Evolutionary conservation across 2,329 filamentous ascomycete species (phyloP).

Genomic region (Raffaelea ambrosiae): DNA sequence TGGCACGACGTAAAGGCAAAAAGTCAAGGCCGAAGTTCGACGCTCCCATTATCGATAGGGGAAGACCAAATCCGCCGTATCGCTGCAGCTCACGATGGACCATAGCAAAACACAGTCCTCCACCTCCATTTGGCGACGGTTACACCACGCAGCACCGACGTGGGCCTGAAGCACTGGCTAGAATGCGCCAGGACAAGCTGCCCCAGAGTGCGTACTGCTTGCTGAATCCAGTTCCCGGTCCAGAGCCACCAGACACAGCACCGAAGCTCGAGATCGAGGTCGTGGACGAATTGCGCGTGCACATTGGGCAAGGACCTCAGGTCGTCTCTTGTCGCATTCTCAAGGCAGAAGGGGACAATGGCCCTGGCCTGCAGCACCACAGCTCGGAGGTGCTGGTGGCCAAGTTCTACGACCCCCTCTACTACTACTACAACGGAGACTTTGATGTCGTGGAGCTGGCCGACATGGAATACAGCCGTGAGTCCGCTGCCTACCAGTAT

Average conservation of each 20-base stretch:
- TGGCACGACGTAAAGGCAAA: too few species aligned
- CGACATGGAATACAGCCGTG: slow-evolving; percentile 13
- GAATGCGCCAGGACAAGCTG: slow-evolving; percentile 10
- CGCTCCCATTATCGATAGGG: slow-evolving; percentile 5
- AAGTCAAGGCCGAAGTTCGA: background rate
- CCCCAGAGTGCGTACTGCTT: slow-evolving; percentile 12
- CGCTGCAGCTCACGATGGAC: slow-evolving; percentile 1
- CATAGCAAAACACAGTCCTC: slow-evolving; percentile 6
- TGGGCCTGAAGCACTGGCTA: slow-evolving; percentile 1
- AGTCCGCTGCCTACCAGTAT: slow-evolving; percentile 11
- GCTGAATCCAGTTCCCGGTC: slow-evolving; percentile 7
- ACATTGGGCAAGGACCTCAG: slow-evolving; percentile 3
- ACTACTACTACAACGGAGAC: slow-evolving; percentile 10
- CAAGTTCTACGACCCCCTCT: slow-evolving; percentile 13
- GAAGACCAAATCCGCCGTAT: slow-evolving; percentile 7
- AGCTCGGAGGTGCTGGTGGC: slow-evolving; percentile 5
- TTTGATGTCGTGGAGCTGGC: slow-evolving; percentile 12
- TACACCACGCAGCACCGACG: slow-evolving; percentile 9
- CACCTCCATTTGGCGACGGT: slow-evolving; percentile 10
- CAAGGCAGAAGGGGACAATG: background rate
- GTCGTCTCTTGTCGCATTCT: slow-evolving; percentile 9
- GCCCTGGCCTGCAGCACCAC: background rate
- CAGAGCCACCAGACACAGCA: slow-evolving; percentile 1
- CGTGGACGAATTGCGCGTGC: slow-evolving; percentile 5
- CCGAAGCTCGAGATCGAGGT: slow-evolving; percentile 4